These are phyloP conservation scores for Fermentozyma sake DNA, from an alignment of 1,139 yeast species.

Conservation along the genomic window DNA sequence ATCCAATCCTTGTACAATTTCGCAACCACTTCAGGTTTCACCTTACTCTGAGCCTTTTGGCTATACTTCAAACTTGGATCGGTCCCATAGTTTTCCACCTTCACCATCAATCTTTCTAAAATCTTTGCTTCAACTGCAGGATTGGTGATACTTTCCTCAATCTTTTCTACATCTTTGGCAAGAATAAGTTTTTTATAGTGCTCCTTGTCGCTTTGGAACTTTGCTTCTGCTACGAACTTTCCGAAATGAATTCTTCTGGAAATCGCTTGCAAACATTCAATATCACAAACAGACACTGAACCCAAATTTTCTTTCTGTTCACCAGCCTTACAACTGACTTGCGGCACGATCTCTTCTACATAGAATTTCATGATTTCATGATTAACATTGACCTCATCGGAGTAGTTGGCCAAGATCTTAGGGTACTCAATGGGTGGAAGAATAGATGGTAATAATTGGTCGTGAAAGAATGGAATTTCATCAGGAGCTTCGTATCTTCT, in stretches of 20 bases:
- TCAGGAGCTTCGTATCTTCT: constrained; percentile 94
- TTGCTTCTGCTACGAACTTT: constrained; percentile 94
- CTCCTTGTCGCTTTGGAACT: constrained; percentile 67
- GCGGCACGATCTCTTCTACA: constrained; percentile 67
- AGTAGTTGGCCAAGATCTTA: constrained; percentile 65
- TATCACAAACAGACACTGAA: constrained; percentile 78
- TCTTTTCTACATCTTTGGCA: constrained; percentile 63
- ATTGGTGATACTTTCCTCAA: constrained; percentile 80
- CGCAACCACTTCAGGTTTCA: constrained; percentile 77
- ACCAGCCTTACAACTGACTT: constrained; percentile 62
- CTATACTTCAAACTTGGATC: constrained; percentile 77
- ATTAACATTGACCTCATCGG: constrained; percentile 75
- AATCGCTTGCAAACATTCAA: constrained; percentile 80
- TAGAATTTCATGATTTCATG: constrained; percentile 62
- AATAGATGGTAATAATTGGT: constrained; percentile 58
- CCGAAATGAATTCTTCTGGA: constrained; percentile 97
- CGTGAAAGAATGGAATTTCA: constrained; percentile 87
- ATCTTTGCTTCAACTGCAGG: constrained; percentile 81
- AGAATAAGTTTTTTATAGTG: constrained; percentile 60
- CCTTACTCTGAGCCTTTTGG: constrained; percentile 68
- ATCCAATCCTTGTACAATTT: constrained; percentile 80
- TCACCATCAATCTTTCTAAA: constrained; percentile 67
- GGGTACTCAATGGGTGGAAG: constrained; percentile 82
- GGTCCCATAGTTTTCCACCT: constrained; percentile 82
- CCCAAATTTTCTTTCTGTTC: constrained; percentile 87